A percentile compares a stretch with the other conserved stretches of the same genome.
These are phyloP conservation scores for Naumovozyma baii DNA, from an alignment of 805 yeast genomes.

Conservation along the genomic window DNA sequence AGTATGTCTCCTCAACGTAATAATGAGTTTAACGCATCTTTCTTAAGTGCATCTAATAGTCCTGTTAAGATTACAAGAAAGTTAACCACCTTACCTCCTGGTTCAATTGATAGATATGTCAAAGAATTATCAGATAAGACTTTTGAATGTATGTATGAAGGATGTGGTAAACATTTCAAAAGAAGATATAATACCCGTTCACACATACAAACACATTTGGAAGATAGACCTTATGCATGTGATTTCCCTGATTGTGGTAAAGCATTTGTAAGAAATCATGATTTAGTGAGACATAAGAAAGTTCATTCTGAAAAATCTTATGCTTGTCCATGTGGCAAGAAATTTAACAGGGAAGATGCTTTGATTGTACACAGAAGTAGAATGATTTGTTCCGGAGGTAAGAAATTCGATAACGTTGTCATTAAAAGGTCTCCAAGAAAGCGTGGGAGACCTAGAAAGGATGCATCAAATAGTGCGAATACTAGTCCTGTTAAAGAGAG, in stretches of 20 bases:
- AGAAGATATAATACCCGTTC: slow-evolving; percentile 88
- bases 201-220: slow-evolving; percentile 91
- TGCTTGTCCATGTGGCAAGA: slow-evolving; percentile 88
- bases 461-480: slow-evolving; percentile 7
- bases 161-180: slow-evolving; percentile 76
- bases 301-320: slow-evolving; percentile 70
- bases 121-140: slow-evolving; percentile 69
- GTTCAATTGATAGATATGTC: slow-evolving; percentile 76
- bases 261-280: slow-evolving; percentile 92
- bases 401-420: slow-evolving; percentile 20
- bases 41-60: slow-evolving; percentile 7
- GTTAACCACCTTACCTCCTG: slow-evolving; percentile 60
- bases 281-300: slow-evolving; percentile 78
- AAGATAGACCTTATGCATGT: slow-evolving; percentile 89
- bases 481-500: slow-evolving; percentile 22
- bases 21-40: slow-evolving; percentile 16
- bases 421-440: slow-evolving; percentile 25
- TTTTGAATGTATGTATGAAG: slow-evolving; percentile 64
- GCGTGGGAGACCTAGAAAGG: slow-evolving; percentile 22
- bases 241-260: slow-evolving; percentile 54
- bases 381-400: slow-evolving; percentile 74
- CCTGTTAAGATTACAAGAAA: slow-evolving; percentile 24
- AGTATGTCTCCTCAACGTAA: slow-evolving; percentile 8
- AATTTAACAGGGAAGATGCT: slow-evolving; percentile 84
- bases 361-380: slow-evolving; percentile 69